These are phyloP conservation scores for Nakazawaea pomicola DNA, from an alignment of 805 yeast species.

Conservation along the genomic window DNA sequence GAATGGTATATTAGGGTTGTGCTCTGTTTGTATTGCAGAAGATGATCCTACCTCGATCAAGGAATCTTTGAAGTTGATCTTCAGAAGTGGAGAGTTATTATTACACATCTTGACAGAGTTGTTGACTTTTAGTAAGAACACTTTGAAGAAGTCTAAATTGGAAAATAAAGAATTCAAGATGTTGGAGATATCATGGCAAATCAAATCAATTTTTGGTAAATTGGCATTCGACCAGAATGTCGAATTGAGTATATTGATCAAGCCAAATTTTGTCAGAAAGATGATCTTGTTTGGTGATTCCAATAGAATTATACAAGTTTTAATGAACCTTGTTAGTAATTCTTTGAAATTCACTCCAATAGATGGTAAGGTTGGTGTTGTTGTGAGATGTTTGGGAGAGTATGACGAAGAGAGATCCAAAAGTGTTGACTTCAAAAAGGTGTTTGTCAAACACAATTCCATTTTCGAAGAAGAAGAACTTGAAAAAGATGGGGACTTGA, in stretches of 20 bases:
- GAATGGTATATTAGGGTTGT: constrained; percentile 95
- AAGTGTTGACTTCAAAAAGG: constrained; percentile 35
- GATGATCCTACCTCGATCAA: constrained; percentile 61
- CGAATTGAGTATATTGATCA: constrained; percentile 52
- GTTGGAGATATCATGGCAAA: constrained; percentile 77
- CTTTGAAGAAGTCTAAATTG: constrained; percentile 73
- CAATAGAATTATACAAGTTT: constrained; percentile 83
- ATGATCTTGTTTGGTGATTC: constrained; percentile 82
- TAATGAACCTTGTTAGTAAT: constrained; percentile 89
- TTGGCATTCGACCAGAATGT: constrained; percentile 76
- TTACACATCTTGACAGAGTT: constrained; percentile 87
- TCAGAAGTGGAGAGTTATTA: constrained; percentile 85
- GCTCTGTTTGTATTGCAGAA: constrained; percentile 90
- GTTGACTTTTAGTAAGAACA: constrained; percentile 88
- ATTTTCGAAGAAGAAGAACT: constrained; percentile 5
- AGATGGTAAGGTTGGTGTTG: constrained; percentile 72
- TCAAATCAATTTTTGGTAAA: constrained; percentile 79
- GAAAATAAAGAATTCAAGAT: constrained; percentile 80
- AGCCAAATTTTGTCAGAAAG: constrained; percentile 55
- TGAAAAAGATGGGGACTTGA: constrained; percentile 14
- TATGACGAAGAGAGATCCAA: constrained; percentile 54
- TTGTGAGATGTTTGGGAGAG: constrained; percentile 61
- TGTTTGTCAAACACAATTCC: constrained; percentile 30
- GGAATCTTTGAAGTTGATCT: constrained; percentile 74
- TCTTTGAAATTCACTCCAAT: constrained; percentile 90